Evolutionary conservation across 1,284 basidiomycete species (phyloP).

Genomic region (Fomes fomentarius): DNA sequence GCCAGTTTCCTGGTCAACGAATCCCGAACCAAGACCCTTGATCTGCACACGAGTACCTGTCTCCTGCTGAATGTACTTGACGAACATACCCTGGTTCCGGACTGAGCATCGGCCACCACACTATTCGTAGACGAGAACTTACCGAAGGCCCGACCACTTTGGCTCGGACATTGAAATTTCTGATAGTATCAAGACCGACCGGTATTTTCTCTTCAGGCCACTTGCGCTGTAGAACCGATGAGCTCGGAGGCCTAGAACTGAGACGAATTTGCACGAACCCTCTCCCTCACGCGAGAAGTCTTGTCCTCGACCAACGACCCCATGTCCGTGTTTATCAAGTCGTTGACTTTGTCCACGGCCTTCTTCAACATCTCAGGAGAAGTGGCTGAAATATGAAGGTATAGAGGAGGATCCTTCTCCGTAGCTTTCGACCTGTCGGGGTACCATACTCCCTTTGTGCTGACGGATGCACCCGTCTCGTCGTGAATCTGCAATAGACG

Average conservation of each 20-base stretch:
- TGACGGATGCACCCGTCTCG: constrained; percentile 88
- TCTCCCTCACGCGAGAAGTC: constrained; percentile 63
- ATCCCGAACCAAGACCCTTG: constrained; percentile 94
- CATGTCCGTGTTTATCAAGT: constrained; percentile 84
- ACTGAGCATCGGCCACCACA: neutral
- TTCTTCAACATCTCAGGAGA: constrained; percentile 80
- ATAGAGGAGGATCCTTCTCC: constrained; percentile 92
- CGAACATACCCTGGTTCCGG: constrained; percentile 81
- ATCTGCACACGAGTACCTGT: constrained; percentile 98
- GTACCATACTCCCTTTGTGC: constrained; percentile 94
- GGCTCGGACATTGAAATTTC: constrained; percentile 97
- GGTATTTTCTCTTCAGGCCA: constrained; percentile 95
- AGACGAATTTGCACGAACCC: constrained; percentile 40
- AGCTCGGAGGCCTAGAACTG: neutral
- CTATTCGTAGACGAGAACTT: constrained; percentile 26
- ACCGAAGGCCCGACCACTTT: constrained; percentile 96
- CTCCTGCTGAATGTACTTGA: constrained; percentile 98
- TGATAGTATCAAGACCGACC: constrained; percentile 86
- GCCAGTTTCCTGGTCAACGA: constrained; percentile 93
- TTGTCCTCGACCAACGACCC: constrained; percentile 90
- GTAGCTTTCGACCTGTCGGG: constrained; percentile 89
- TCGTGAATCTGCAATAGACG: constrained; percentile 69
- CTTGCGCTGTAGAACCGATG: constrained; percentile 63
- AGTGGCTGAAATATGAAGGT: constrained; percentile 90
- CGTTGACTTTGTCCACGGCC: constrained; percentile 85